These are phyloP conservation scores for Floccularia luteovirens DNA, from an alignment of 768 basidiomycete genomes.

Conservation along the genomic window DNA sequence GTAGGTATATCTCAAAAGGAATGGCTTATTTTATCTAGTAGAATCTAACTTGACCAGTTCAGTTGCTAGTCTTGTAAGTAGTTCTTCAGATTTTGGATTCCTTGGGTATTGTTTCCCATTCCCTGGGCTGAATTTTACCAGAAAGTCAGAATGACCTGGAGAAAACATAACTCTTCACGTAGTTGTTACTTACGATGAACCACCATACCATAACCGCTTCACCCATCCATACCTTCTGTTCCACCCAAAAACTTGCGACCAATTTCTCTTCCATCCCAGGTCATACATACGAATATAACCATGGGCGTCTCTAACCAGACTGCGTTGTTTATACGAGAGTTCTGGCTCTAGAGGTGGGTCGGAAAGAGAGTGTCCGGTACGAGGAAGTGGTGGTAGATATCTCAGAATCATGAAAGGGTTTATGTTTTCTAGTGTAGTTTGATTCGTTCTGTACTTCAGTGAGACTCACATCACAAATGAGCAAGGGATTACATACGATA, in stretches of 20 bases:
- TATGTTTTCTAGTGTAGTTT: conserved; percentile 77
- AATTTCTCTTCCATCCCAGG: conserved; percentile 66
- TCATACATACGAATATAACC: conserved; percentile 58
- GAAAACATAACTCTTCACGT: background rate
- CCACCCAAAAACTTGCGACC: conserved; percentile 63
- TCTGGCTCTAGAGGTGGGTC: conserved; percentile 70
- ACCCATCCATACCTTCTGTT: conserved; percentile 43
- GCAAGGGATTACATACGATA: conserved; percentile 17
- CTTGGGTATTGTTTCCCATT: conserved; percentile 64
- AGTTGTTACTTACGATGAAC: conserved; percentile 49
- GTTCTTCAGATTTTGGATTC: conserved; percentile 59
- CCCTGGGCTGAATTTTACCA: conserved; percentile 38
- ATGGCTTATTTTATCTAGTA: no score
- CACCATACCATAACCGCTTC: conserved; percentile 50
- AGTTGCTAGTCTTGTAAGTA: conserved; percentile 56
- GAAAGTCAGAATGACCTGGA: conserved; percentile 2
- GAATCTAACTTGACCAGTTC: conserved; percentile 58
- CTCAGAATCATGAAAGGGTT: conserved; percentile 71
- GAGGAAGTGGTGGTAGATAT: conserved; percentile 57
- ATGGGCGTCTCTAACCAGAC: conserved; percentile 59
- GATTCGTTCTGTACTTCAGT: conserved; percentile 53
- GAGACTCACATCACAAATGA: conserved; percentile 1
- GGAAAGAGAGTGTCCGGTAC: conserved; percentile 42
- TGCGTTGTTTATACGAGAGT: conserved; percentile 56
- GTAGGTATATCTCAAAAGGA: no score